Evolutionary conservation across 2,329 filamentous ascomycete species (phyloP).

Genomic region (Cadophora gregata): DNA sequence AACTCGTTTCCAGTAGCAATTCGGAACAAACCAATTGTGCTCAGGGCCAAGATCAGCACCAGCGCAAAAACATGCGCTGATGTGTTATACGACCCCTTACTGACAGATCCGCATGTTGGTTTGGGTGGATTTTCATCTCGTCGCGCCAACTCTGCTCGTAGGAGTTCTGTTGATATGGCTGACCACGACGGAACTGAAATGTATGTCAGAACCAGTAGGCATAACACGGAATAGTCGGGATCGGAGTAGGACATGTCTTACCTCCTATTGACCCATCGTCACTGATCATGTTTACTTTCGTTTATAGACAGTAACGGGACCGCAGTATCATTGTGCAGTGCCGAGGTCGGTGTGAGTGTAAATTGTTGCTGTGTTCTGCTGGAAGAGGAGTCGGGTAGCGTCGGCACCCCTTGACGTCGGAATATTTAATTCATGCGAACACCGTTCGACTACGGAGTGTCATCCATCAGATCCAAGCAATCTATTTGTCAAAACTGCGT

Average conservation of each 20-base stretch:
- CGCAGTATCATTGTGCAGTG: slow-evolving; percentile 31
- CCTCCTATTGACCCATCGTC: slow-evolving; percentile 23
- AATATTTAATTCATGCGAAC: not conserved
- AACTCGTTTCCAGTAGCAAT: slow-evolving; percentile 5
- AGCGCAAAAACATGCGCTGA: slow-evolving; percentile 62
- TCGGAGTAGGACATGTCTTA: slow-evolving; percentile 12
- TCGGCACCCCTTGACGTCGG: not conserved
- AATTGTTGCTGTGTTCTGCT: not conserved
- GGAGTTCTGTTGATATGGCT: slow-evolving; percentile 42
- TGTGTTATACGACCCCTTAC: slow-evolving; percentile 58
- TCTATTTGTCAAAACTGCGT: slow-evolving; percentile 14
- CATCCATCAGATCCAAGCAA: slow-evolving; percentile 3
- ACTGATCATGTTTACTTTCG: slow-evolving; percentile 26
- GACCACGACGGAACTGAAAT: slow-evolving; percentile 36
- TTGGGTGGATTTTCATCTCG: slow-evolving; percentile 51
- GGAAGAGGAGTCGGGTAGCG: not conserved
- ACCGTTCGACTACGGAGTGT: not conserved
- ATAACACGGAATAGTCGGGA: not conserved
- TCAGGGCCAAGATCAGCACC: slow-evolving; percentile 60
- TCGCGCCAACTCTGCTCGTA: slow-evolving; percentile 48
- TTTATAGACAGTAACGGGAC: slow-evolving; percentile 17
- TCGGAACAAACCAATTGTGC: slow-evolving; percentile 51
- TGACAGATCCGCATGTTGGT: slow-evolving; percentile 59
- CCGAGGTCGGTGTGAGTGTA: slow-evolving; percentile 13
- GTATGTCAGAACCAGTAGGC: slow-evolving; percentile 22